Percentiles rank a stretch among this genome's conserved stretches.
These are phyloP conservation scores for Chlorella sp. DNA, from an alignment of 139 green algal genomes.

Conservation along the genomic window DNA sequence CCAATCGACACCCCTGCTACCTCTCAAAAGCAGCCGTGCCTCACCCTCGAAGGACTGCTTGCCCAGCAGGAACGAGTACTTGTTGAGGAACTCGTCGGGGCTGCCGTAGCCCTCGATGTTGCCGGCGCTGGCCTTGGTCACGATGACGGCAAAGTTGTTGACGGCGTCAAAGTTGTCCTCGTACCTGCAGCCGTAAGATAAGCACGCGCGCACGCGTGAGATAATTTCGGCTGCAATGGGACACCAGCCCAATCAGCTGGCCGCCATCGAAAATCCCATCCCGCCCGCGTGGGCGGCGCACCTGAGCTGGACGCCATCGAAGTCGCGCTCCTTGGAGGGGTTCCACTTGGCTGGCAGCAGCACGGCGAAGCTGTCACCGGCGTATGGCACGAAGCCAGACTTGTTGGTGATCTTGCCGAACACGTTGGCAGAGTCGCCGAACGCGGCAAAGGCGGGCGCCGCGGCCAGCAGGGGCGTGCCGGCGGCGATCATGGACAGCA, in stretches of 20 bases:
- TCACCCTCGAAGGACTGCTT: constrained; percentile 46
- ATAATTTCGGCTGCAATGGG: background rate
- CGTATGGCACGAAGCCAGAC: constrained; percentile 84
- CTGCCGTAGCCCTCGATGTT: constrained; percentile 79
- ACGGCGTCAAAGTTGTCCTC: constrained; percentile 95
- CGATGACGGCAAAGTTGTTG: constrained; percentile 86
- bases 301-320: constrained; percentile 55
- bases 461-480: constrained; percentile 3
- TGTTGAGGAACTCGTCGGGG: constrained; percentile 84
- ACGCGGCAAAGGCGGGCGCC: constrained; percentile 11
- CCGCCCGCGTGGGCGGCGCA: constrained; percentile 2
- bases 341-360: constrained; percentile 95
- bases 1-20: no score
- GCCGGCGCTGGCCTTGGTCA: constrained; percentile 61
- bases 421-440: constrained; percentile 58
- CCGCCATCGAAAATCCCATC: background rate
- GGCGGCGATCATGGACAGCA: constrained; percentile 1
- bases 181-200: constrained; percentile 51
- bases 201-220: background rate
- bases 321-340: constrained; percentile 89
- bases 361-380: constrained; percentile 87
- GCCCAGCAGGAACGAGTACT: constrained; percentile 75
- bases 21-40: no score
- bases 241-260: background rate
- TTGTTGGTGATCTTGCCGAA: constrained; percentile 63